Percentiles rank a stretch among this genome's conserved stretches.
These are phyloP conservation scores for Pseudogymnoascus sp. DNA, from an alignment of 2,329 filamentous ascomycete species.

Conservation along the genomic window DNA sequence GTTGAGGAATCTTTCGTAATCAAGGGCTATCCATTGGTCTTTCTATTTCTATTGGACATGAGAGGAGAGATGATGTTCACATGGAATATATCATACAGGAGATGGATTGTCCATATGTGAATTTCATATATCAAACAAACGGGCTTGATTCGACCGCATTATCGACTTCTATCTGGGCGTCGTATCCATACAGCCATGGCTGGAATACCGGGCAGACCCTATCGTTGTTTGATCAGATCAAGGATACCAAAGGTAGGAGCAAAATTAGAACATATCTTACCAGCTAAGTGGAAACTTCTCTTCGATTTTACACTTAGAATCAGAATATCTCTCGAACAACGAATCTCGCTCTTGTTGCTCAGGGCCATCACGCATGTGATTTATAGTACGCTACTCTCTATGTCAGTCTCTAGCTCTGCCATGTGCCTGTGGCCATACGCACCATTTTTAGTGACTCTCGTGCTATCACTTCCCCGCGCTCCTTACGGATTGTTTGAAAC, in stretches of 20 bases:
- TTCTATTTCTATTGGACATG: not conserved
- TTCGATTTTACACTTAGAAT: conserved; percentile 44
- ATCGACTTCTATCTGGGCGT: conserved; percentile 48
- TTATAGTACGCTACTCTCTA: conserved; percentile 36
- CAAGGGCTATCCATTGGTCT: not conserved
- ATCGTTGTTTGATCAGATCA: not conserved
- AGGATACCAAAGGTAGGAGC: not conserved
- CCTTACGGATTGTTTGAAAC: conserved; percentile 41
- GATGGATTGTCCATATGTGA: no score
- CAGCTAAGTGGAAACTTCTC: conserved; percentile 50
- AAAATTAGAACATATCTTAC: conserved; percentile 20
- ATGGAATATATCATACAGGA: not conserved
- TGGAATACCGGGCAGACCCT: conserved; percentile 55
- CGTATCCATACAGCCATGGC: conserved; percentile 57
- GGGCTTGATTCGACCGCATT: conserved; percentile 23
- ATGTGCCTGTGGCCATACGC: conserved; percentile 16
- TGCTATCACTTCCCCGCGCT: conserved; percentile 45
- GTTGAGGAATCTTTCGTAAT: not conserved
- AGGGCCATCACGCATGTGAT: conserved; percentile 46
- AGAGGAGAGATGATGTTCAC: not conserved
- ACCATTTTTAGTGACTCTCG: conserved; percentile 48
- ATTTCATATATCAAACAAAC: conserved; percentile 10
- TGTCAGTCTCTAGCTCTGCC: not conserved
- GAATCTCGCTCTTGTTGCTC: conserved; percentile 50
- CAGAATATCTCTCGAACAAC: conserved; percentile 39